Percentiles rank a stretch among this genome's conserved stretches.
Evolutionary conservation across 1,139 yeast genomes (phyloP).

Genomic region (Hyphopichia burtonii): DNA sequence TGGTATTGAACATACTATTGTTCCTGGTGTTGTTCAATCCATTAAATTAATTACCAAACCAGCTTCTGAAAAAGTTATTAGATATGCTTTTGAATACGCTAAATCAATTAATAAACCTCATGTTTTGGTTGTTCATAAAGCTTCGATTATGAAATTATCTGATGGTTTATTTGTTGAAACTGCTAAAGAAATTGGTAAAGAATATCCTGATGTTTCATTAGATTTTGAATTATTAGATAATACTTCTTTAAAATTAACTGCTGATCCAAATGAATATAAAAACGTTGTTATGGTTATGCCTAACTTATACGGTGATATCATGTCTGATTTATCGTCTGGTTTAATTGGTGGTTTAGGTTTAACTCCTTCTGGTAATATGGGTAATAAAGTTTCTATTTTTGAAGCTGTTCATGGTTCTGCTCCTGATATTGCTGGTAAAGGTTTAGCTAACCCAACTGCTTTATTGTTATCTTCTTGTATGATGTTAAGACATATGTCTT

Average conservation of each 20-base stretch:
- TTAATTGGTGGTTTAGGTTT: conserved; percentile 97
- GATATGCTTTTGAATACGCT: conserved; percentile 97
- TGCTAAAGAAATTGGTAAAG: conserved; percentile 85
- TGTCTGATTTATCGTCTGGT: conserved; percentile 97
- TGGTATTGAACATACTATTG: conserved; percentile 97
- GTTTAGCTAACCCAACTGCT: conserved; percentile 96
- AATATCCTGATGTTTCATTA: conserved; percentile 86
- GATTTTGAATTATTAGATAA: conserved; percentile 90
- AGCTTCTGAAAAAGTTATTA: conserved; percentile 93
- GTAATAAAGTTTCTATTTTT: conserved; percentile 93
- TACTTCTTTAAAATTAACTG: conserved; percentile 87
- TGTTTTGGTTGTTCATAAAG: conserved; percentile 95
- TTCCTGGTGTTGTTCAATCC: conserved; percentile 98
- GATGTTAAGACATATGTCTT: conserved; percentile 99
- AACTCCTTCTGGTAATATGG: conserved; percentile 99
- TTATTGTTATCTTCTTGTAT: conserved; percentile 90
- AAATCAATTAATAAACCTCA: conserved; percentile 84
- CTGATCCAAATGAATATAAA: conserved; percentile 81
- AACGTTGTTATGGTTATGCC: conserved; percentile 97
- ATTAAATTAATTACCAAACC: conserved; percentile 95
- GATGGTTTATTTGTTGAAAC: conserved; percentile 95
- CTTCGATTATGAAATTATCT: conserved; percentile 95
- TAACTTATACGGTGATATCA: conserved; percentile 96
- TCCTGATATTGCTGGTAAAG: conserved; percentile 97
- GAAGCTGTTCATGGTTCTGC: conserved; percentile 99